A percentile compares a stretch with the other conserved stretches of the same genome.
Evolutionary conservation across 2,329 filamentous ascomycete genomes (phyloP).

Genomic region (Talaromyces amestolkiae): DNA sequence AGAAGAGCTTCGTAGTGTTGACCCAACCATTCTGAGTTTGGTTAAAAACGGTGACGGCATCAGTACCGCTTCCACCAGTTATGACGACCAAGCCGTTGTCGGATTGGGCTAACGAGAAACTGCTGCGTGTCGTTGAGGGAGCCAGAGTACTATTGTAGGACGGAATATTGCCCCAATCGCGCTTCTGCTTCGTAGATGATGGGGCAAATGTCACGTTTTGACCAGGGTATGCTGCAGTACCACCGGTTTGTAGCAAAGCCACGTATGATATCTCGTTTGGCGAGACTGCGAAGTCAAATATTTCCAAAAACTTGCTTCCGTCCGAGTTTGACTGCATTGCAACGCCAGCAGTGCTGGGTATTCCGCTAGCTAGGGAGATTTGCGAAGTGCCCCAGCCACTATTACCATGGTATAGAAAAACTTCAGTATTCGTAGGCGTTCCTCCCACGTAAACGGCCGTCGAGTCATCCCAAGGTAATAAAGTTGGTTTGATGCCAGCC

Average conservation of each 20-base stretch:
- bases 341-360: slow-evolving; percentile 61
- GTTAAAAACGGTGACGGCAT: slow-evolving; percentile 75
- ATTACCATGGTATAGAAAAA: slow-evolving; percentile 69
- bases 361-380: slow-evolving; percentile 59
- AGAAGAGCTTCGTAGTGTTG: slow-evolving; percentile 65
- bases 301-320: slow-evolving; percentile 72
- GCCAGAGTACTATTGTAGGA: slow-evolving; percentile 73
- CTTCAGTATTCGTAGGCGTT: slow-evolving; percentile 59
- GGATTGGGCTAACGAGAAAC: slow-evolving; percentile 70
- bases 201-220: slow-evolving; percentile 46
- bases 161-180: slow-evolving; percentile 65
- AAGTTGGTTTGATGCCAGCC: slow-evolving; percentile 64
- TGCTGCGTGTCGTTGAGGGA: slow-evolving; percentile 61
- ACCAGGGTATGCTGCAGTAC: slow-evolving; percentile 50
- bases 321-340: slow-evolving; percentile 70
- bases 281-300: slow-evolving; percentile 70
- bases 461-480: slow-evolving; percentile 70
- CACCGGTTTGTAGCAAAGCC: slow-evolving; percentile 62
- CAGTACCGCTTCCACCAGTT: slow-evolving; percentile 67
- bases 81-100: slow-evolving; percentile 67
- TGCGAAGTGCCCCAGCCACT: slow-evolving; percentile 67
- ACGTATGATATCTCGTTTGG: slow-evolving; percentile 74
- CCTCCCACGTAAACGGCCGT: slow-evolving; percentile 75
- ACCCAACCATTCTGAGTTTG: slow-evolving; percentile 73
- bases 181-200: slow-evolving; percentile 45